Evolutionary conservation across 768 basidiomycete species (phyloP), one percentile per base, ranked within the genome.

Genomic region (Boletellus ananiceps): DNA sequence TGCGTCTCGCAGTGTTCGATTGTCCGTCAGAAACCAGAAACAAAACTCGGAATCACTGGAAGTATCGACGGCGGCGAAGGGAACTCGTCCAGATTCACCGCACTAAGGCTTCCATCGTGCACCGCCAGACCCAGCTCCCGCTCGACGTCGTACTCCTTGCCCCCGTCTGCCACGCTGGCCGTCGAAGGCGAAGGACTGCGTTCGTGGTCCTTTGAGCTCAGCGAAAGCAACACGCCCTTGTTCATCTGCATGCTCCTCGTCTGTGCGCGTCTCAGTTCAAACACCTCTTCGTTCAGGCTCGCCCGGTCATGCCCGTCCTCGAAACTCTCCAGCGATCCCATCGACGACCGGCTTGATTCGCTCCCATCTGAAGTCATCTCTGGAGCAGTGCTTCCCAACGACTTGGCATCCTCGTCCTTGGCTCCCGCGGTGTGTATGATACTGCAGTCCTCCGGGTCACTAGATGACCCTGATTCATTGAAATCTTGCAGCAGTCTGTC

Each of bases 211-310:
- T 52, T 60, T 18, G 52, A 34, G 45, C 57, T 50, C 54, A 74
- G 51, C 13, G 69, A 64, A 29, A 79, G 55, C 23, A 80, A 56
- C 40, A 75, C 65, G 4, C 73, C 77, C 58, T 69, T 72, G 62
- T 77, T 74, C 51, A 78, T 66, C 57, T 77, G 74, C 59, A 80
- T 65, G 51, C 77, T 80, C 58, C 70, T 74, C 40, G 76, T 72
- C 41, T 74, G 77, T 2, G 69, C 78, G 12, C 75, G 70, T 54
- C 68, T 70, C 39, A 78, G 65, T 51, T 79, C 76, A 53, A 74
- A 77, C 2, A 61, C 62, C 44, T 64, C 68, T n/a, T 68, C 69
- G 16, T 57, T 39, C 18, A 56, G 42, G 19, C 66, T 58, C 33
- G 50, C 54, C 34, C 35, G 36, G 29, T 29, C 29, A 11, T 29